phyloP scores from a whole-genome alignment of 805 yeast species.

The Pichia pseudocactophila region DNA sequence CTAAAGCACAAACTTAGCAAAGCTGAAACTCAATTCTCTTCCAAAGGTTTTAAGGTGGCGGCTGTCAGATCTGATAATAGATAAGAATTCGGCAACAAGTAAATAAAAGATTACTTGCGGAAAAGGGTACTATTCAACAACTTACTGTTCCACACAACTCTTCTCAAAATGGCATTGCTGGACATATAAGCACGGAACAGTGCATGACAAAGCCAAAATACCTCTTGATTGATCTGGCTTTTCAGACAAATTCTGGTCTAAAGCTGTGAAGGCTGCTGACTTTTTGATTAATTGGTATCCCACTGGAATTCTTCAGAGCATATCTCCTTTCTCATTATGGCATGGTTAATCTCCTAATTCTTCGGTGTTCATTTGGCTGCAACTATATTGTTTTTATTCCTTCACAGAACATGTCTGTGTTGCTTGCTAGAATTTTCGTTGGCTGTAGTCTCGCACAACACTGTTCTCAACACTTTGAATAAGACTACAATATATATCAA shows the following conservation, averaged over 20 bases:
- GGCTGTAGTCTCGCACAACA: slow-evolving; percentile 3
- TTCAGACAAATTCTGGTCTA: slow-evolving; percentile 3
- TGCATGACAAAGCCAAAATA: not conserved
- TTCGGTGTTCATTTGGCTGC: slow-evolving; percentile 1
- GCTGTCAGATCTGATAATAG: slow-evolving; percentile 1
- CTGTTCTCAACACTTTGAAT: too few relatives aligned
- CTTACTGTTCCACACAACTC: slow-evolving; percentile 6
- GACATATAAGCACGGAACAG: slow-evolving; percentile 7
- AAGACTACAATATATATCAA: too few relatives aligned
- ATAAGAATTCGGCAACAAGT: not conserved
- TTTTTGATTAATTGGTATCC: slow-evolving; percentile 4
- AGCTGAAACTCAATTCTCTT: slow-evolving; percentile 2
- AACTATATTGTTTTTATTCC: not conserved
- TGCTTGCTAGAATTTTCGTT: slow-evolving; percentile 3
- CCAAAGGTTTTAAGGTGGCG: not conserved
- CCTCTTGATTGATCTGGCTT: slow-evolving; percentile 1
- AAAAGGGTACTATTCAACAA: slow-evolving; percentile 4
- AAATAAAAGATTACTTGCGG: not conserved
- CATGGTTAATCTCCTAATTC: slow-evolving; percentile 2
- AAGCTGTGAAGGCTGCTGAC: slow-evolving; percentile 5
- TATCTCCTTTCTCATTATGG: slow-evolving; percentile 1
- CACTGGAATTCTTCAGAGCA: not conserved
- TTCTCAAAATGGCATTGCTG: slow-evolving; percentile 11
- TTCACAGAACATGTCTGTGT: not conserved
- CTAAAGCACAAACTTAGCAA: not conserved